Evolutionary conservation across 192 early-diverging fungal genomes (phyloP).

Genomic region (Endogone sp.): DNA sequence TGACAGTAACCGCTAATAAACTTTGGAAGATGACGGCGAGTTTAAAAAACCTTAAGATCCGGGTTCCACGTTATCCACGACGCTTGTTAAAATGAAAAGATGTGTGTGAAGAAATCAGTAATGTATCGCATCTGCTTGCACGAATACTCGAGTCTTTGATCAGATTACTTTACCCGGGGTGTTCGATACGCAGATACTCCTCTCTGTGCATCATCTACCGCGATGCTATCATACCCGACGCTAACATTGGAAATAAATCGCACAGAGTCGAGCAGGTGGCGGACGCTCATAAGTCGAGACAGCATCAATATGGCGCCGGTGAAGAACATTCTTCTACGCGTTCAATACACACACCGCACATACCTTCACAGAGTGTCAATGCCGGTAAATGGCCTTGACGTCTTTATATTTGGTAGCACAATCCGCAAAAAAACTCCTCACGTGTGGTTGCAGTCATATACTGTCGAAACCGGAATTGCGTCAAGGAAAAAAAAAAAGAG

Average conservation of each 20-base stretch:
- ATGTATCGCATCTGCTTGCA: no score
- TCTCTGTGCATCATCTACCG: slow-evolving; percentile 24
- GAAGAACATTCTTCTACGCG: slow-evolving; percentile 6
- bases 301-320: slow-evolving; percentile 29
- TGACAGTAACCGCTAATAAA: no score
- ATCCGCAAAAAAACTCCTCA: slow-evolving; percentile 21
- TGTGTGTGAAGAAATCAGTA: no score
- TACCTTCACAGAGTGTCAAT: slow-evolving; percentile 7
- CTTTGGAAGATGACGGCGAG: no score
- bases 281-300: no score
- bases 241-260: slow-evolving; percentile 16
- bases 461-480: no score
- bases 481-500: no score
- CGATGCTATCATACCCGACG: slow-evolving; percentile 38
- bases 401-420: slow-evolving; percentile 23
- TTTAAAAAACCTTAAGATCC: no score
- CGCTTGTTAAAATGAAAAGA: no score
- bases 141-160: no score
- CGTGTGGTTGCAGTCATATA: slow-evolving; percentile 17
- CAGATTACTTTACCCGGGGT: slow-evolving; percentile 39
- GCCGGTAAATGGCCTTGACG: slow-evolving; percentile 12
- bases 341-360: background rate
- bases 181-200: slow-evolving; percentile 37
- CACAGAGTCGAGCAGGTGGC: slow-evolving; percentile 21
- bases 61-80: background rate